phyloP scores from a whole-genome alignment of 164 flowering plant genomes.

The Nymphaea colorata region DNA sequence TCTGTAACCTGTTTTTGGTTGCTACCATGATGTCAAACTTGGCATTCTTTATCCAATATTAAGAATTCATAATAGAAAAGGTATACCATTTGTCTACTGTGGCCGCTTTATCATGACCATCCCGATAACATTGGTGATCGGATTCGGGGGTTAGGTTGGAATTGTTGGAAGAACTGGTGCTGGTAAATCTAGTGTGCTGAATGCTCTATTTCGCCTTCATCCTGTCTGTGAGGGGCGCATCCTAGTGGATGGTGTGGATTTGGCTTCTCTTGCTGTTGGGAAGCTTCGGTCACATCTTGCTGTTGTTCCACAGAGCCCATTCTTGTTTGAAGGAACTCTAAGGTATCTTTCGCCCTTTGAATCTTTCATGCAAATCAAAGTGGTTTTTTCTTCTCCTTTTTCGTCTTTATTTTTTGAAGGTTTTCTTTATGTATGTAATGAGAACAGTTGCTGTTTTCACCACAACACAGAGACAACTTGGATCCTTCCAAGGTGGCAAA shows the following conservation, averaged over 20 bases:
- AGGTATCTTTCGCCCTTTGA: constrained; percentile 2
- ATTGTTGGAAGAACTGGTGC: constrained; percentile 98
- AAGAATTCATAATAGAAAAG: background rate
- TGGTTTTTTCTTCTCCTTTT: too few relatives aligned
- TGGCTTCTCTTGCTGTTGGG: constrained; percentile 45
- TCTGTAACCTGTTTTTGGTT: background rate
- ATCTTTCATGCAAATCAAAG: background rate
- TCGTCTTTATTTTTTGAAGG: background rate
- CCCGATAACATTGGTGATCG: background rate
- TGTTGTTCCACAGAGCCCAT: constrained; percentile 95
- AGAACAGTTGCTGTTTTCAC: background rate
- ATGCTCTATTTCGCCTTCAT: constrained; percentile 80
- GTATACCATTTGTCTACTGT: background rate
- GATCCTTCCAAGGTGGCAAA: constrained; percentile 44
- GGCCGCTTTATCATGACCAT: background rate
- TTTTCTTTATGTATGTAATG: background rate
- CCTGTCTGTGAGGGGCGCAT: constrained; percentile 60
- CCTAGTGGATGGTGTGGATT: constrained; percentile 55
- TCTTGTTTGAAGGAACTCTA: constrained; percentile 72
- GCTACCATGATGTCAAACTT: background rate
- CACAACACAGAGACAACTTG: constrained; percentile 52
- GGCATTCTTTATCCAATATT: too few relatives aligned
- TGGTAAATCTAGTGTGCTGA: constrained; percentile 89
- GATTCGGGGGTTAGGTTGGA: constrained; percentile 49
- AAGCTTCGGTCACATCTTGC: constrained; percentile 69